phyloP scores from a whole-genome alignment of 441 rosid species.

The Flueggea neowawraea region DNA sequence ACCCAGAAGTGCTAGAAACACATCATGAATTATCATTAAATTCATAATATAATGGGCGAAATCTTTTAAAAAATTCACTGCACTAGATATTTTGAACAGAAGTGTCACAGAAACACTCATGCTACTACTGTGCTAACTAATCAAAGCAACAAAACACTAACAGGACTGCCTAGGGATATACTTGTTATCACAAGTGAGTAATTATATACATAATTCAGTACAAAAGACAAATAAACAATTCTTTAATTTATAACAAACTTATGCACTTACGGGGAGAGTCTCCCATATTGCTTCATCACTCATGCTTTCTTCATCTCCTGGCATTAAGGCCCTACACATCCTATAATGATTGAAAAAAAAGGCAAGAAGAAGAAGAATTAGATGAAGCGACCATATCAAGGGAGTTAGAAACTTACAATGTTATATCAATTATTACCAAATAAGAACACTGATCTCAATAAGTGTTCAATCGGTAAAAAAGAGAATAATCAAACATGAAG shows the following conservation, averaged over 20 bases:
- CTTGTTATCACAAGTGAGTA: too few species aligned
- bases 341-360: conserved; percentile 30
- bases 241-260: conserved; percentile 6
- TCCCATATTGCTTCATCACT: conserved; percentile 98
- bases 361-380: neutral
- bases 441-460: too few species aligned
- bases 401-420: too few species aligned
- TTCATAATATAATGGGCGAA: too few species aligned
- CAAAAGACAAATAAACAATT: conserved; percentile 5
- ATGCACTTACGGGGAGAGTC: conserved; percentile 88
- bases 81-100: too few species aligned
- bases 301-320: conserved; percentile 95
- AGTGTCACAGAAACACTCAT: too few species aligned
- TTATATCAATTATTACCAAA: too few species aligned
- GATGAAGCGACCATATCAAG: too few species aligned
- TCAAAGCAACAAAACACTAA: too few species aligned
- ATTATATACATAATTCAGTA: neutral
- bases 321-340: conserved; percentile 94
- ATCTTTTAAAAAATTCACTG: too few species aligned
- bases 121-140: too few species aligned
- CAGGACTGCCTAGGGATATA: neutral
- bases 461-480: neutral
- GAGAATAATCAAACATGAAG: neutral
- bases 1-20: conserved; percentile 90
- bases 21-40: too few species aligned